Percentiles rank a stretch among this genome's conserved stretches.
These are phyloP conservation scores for Pseudogymnoascus pannorum DNA, from an alignment of 2,329 filamentous ascomycete genomes.

Conservation along the genomic window DNA sequence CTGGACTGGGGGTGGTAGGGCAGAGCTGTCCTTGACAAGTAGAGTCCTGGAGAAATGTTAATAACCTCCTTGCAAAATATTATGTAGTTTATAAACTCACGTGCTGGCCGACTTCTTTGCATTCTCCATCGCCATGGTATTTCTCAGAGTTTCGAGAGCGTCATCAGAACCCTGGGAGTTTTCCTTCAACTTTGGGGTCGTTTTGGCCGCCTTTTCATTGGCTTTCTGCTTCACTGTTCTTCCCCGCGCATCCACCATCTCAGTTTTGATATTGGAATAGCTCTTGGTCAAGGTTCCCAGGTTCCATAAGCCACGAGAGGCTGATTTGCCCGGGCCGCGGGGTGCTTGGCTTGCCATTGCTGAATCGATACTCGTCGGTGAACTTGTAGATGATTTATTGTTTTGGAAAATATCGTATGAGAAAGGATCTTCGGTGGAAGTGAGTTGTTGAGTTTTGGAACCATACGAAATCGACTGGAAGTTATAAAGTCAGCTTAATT, in stretches of 20 bases:
- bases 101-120: constrained; percentile 40
- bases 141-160: constrained; percentile 45
- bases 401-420: constrained; percentile 50
- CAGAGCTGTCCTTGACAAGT: constrained; percentile 29
- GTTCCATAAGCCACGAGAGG: constrained; percentile 14
- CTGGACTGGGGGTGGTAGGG: constrained; percentile 18
- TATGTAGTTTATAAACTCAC: constrained; percentile 29
- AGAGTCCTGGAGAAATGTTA: constrained; percentile 31
- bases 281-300: neutral
- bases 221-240: neutral
- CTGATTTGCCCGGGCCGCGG: constrained; percentile 20
- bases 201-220: neutral
- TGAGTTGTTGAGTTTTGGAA: constrained; percentile 41
- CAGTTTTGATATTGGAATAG: neutral
- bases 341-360: constrained; percentile 24
- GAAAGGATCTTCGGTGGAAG: constrained; percentile 37
- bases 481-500: constrained; percentile 16
- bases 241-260: neutral
- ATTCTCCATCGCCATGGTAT: constrained; percentile 36
- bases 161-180: constrained; percentile 39
- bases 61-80: constrained; percentile 14
- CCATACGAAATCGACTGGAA: constrained; percentile 48
- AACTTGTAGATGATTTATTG: constrained; percentile 44
- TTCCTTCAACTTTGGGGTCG: constrained; percentile 25
- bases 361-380: constrained; percentile 35